Conservation (phyloP, 768 basidiomycete species). For the Phanerochaete carnosa region DNA sequence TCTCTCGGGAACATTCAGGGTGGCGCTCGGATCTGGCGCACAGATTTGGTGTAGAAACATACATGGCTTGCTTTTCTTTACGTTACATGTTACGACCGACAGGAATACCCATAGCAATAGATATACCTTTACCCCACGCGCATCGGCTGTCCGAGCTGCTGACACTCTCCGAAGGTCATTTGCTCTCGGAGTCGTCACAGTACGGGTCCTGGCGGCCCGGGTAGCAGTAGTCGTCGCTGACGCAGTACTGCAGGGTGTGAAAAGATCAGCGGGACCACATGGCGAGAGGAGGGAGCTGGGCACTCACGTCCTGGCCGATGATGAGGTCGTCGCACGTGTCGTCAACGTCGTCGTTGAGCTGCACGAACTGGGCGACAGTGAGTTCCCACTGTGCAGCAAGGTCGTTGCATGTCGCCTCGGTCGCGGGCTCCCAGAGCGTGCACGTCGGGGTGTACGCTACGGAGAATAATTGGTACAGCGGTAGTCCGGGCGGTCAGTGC, state of each 20-base stretch:
- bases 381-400: background rate
- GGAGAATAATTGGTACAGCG: background rate
- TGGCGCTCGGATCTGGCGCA: background rate
- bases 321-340: conserved; percentile 1
- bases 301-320: background rate
- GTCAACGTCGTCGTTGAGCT: conserved; percentile 3
- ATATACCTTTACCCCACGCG: background rate
- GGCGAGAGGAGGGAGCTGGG: too few species aligned
- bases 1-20: background rate
- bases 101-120: background rate
- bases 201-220: background rate
- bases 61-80: background rate
- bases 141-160: too few species aligned
- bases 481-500: background rate
- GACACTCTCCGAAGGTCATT: background rate
- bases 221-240: background rate
- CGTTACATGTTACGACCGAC: background rate
- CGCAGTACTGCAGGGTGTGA: background rate
- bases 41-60: background rate
- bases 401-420: background rate
- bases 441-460: conserved; percentile 3
- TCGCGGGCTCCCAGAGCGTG: background rate
- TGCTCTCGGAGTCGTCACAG: background rate
- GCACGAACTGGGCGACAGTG: background rate
- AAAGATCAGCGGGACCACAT: background rate